Evolutionary conservation across 2,329 filamentous ascomycete genomes (phyloP).

Genomic region (Aspergillus neoniger): DNA sequence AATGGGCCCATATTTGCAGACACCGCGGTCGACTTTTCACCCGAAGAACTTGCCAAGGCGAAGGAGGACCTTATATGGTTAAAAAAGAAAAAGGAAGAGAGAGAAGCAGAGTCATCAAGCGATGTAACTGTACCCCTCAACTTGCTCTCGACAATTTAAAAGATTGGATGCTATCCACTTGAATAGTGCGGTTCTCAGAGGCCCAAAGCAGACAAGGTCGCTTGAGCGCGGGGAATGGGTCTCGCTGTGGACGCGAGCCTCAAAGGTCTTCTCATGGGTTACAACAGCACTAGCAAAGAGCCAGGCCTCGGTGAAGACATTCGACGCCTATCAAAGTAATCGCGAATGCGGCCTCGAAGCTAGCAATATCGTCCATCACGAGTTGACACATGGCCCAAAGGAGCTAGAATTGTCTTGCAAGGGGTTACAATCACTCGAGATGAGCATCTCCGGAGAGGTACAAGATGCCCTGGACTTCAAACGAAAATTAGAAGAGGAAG

Average conservation of each 20-base stretch:
- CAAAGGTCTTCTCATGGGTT: conserved; percentile 9
- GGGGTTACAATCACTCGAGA: neutral
- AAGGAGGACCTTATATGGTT: conserved; percentile 6
- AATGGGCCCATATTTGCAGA: neutral
- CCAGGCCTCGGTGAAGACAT: neutral
- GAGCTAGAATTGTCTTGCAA: neutral
- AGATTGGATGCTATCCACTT: conserved; percentile 3
- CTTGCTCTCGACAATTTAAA: too few species aligned
- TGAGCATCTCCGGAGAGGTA: conserved; percentile 6
- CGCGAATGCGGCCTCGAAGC: conserved; percentile 8
- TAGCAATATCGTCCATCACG: neutral
- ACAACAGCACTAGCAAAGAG: conserved; percentile 7
- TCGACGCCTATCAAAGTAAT: conserved; percentile 8
- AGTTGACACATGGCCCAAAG: neutral
- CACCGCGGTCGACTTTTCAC: neutral
- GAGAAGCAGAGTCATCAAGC: neutral
- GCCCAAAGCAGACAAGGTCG: neutral
- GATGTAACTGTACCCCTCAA: neutral
- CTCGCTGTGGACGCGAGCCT: conserved; percentile 1
- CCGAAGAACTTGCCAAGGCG: neutral
- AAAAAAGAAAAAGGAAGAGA: neutral
- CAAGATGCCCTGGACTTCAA: neutral
- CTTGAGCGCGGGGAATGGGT: neutral
- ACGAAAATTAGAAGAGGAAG: too few species aligned
- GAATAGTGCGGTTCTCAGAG: conserved; percentile 1